Evolutionary conservation across 768 basidiomycete genomes (phyloP).

Genomic region (Collybia sordida): DNA sequence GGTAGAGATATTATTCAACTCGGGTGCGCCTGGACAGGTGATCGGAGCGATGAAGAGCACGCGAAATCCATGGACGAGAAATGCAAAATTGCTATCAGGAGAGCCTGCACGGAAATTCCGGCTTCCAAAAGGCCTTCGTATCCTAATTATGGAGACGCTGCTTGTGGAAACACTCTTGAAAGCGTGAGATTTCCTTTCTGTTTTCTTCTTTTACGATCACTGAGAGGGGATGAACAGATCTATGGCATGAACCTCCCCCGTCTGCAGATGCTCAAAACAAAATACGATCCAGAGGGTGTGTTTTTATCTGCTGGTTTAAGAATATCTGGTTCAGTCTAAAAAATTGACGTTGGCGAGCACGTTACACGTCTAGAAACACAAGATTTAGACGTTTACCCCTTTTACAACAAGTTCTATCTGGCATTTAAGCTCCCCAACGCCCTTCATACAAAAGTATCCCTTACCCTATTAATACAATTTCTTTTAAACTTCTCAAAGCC

Average conservation of each 20-base stretch:
- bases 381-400: too few relatives aligned
- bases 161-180: background rate
- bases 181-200: background rate
- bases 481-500: too few relatives aligned
- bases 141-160: background rate
- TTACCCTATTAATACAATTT: too few relatives aligned
- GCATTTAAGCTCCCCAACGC: too few relatives aligned
- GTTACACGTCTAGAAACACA: too few relatives aligned
- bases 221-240: background rate
- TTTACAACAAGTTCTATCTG: too few relatives aligned
- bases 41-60: background rate
- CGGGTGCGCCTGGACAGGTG: background rate
- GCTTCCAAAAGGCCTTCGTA: background rate
- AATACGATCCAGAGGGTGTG: background rate
- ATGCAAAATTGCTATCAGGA: background rate
- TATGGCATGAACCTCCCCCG: slow-evolving; percentile 13
- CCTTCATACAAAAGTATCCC: too few relatives aligned
- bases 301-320: background rate
- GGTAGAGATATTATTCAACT: background rate
- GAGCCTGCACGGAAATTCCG: background rate
- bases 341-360: too few relatives aligned
- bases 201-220: background rate
- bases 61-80: background rate
- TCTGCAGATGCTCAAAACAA: background rate
- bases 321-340: background rate